Conservation (phyloP, 768 basidiomycete species). For the Podaxis sp. region DNA sequence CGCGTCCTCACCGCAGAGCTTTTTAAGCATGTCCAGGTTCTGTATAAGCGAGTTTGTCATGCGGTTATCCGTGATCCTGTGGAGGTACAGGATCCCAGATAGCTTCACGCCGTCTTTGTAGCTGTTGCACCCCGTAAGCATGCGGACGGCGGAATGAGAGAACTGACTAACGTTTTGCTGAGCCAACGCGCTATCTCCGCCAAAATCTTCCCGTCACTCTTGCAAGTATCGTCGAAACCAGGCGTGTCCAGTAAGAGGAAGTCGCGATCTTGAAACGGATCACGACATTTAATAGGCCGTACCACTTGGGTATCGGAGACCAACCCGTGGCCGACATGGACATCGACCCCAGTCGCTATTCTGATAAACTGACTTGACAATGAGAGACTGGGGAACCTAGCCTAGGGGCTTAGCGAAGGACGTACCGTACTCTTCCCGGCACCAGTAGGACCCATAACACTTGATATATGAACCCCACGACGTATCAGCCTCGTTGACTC, state of each 20-base stretch:
- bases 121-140: background rate
- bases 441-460: constrained; percentile 27
- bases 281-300: background rate
- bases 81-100: constrained; percentile 14
- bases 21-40: constrained; percentile 8
- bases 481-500: background rate
- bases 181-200: constrained; percentile 13
- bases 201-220: constrained; percentile 13
- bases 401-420: background rate
- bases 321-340: constrained; percentile 11
- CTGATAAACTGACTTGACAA: constrained; percentile 12
- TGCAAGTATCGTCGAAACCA: constrained; percentile 18
- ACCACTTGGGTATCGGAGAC: constrained; percentile 13
- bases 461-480: background rate
- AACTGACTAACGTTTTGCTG: background rate
- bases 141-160: background rate
- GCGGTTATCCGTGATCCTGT: constrained; percentile 12
- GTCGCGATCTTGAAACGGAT: background rate
- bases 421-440: constrained; percentile 23
- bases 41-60: background rate
- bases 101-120: constrained; percentile 1
- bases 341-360: background rate
- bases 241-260: constrained; percentile 17
- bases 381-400: background rate
- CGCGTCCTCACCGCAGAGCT: constrained; percentile 10